Conservation (phyloP, 208 protist species). For the Trypanosoma mega region DNA sequence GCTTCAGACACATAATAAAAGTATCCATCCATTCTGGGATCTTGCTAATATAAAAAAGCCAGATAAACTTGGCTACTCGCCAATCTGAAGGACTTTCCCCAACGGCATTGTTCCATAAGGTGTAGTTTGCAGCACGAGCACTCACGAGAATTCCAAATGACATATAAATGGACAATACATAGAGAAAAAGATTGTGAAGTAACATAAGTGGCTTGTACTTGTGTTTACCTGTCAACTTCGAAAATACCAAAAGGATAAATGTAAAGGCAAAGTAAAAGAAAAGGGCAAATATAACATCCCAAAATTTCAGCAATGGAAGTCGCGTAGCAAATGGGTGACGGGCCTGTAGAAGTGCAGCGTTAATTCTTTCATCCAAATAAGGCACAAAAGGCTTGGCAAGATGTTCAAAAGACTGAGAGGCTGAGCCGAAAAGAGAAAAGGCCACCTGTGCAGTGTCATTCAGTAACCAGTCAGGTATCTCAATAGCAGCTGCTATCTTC, state of each 20-base stretch:
- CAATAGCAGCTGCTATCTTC: slow-evolving; percentile 35
- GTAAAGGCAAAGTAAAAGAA: slow-evolving; percentile 48
- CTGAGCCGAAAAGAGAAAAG: slow-evolving; percentile 31
- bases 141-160: slow-evolving; percentile 56
- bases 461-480: slow-evolving; percentile 59
- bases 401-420: slow-evolving; percentile 32
- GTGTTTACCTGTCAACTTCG: slow-evolving; percentile 50
- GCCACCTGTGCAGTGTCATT: slow-evolving; percentile 23
- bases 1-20: slow-evolving; percentile 68
- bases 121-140: slow-evolving; percentile 57
- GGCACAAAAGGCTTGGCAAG: slow-evolving; percentile 32
- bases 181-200: slow-evolving; percentile 67
- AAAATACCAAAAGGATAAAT: slow-evolving; percentile 27
- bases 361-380: slow-evolving; percentile 12
- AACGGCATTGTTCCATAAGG: slow-evolving; percentile 66
- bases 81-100: slow-evolving; percentile 43
- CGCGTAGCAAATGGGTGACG: slow-evolving; percentile 51
- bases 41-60: slow-evolving; percentile 82
- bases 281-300: slow-evolving; percentile 38
- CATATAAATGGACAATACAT: slow-evolving; percentile 74
- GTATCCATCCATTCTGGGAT: slow-evolving; percentile 79
- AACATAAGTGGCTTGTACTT: slow-evolving; percentile 45
- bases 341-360: slow-evolving; percentile 22
- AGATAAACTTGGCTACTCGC: slow-evolving; percentile 68
- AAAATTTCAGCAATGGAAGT: slow-evolving; percentile 58